Evolutionary conservation across 2,329 filamentous ascomycete species (phyloP).

Genomic region (Fusarium sublunatum): DNA sequence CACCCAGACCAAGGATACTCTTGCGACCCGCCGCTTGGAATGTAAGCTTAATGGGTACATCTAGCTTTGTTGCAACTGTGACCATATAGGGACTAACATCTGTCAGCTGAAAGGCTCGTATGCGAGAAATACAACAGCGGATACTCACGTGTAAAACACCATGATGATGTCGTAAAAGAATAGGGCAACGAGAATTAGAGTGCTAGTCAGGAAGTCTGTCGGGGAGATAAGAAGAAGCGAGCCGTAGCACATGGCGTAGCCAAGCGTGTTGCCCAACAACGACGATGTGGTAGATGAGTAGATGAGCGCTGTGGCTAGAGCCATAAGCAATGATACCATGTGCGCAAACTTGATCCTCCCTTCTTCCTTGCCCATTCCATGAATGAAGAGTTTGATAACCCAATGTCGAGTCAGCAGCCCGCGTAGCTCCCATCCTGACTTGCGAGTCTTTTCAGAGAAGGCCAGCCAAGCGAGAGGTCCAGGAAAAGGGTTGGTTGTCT

Average conservation of each 20-base stretch:
- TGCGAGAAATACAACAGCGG: background rate
- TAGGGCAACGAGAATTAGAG: constrained; percentile 78
- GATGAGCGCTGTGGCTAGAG: constrained; percentile 64
- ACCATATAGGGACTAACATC: constrained; percentile 77
- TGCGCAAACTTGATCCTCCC: constrained; percentile 67
- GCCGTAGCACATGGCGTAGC: constrained; percentile 86
- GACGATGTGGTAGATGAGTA: constrained; percentile 74
- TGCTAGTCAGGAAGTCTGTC: constrained; percentile 86
- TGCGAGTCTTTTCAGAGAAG: constrained; percentile 34
- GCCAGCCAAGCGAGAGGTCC: constrained; percentile 51
- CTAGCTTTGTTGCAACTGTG: constrained; percentile 86
- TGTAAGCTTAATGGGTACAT: constrained; percentile 92
- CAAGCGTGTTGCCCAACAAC: constrained; percentile 83
- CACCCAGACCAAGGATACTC: constrained; percentile 91
- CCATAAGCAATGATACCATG: constrained; percentile 65
- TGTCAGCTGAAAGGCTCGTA: constrained; percentile 32
- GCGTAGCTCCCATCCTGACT: constrained; percentile 61
- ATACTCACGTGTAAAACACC: constrained; percentile 81
- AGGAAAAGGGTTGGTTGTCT: constrained; percentile 48
- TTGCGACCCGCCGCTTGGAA: constrained; percentile 74
- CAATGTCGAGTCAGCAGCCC: constrained; percentile 63
- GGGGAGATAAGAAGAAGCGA: constrained; percentile 87
- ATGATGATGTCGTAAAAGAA: constrained; percentile 97
- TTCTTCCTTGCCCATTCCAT: constrained; percentile 61
- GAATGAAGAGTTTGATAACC: constrained; percentile 62